Evolutionary conservation across 73 alveolate genomes (phyloP), one percentile per base, ranked within the genome.

Genomic region (Stentor coeruleus): DNA sequence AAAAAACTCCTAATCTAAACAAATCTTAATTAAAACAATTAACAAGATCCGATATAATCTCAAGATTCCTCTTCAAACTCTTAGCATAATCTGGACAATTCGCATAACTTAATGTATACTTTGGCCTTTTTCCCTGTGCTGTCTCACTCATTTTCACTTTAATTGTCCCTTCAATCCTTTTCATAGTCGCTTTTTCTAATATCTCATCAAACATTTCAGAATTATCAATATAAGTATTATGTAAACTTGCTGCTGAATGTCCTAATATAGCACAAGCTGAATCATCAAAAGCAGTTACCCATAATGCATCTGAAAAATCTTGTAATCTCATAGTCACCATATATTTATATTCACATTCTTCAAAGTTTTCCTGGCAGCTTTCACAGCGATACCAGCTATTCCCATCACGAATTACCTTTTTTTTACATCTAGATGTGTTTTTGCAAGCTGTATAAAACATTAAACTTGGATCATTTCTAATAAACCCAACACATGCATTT

Each of bases 381-480:
- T 66, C 79, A 2, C 79, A 66, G 26, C 79, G n/a, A 33, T 66
- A 66, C n/a, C n/a, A 33, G 2, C 79, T 40, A 66, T 26, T 20
- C 26, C 79, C 33, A 11, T 66, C 79, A 20, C 11, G 14, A 26
- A 66, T 20, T 26, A 66, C 79, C 33, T 66, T 66, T 66, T 66
- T 66, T 31, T 66, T 66, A 33, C 79, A 66, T 20, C 33, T 66
- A 28, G n/a, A 15, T 2, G 39, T 40, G 37, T 66, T 66, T 66
- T 66, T 66, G 41, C 79, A 66, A 33, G 79, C 79, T 66, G 79
- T 66, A 2, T 66, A 66, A 66, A 66, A 66, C 79, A 66, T 66
- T 20, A 26, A 33, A 20, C 33, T 33, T 26, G 79, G 79, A 1
- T 66, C 79, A 33, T 66, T 31, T 31, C 79, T 20, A 33, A 66